Percentiles rank a stretch among this genome's conserved stretches.
Evolutionary conservation across 1,284 basidiomycete species (phyloP).

Genomic region (Fereydounia khargensis): DNA sequence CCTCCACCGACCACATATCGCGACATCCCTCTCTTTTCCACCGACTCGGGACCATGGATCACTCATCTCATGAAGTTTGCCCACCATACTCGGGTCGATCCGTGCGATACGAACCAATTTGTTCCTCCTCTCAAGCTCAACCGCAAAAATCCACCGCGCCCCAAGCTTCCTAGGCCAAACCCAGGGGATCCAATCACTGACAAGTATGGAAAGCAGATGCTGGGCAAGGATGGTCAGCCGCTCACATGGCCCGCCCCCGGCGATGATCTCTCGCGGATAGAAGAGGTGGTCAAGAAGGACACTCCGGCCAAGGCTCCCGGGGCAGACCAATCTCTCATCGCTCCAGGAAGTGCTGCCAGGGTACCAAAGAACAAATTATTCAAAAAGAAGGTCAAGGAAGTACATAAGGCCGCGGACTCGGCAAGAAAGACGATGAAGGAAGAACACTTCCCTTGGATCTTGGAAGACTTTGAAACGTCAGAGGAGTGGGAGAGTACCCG

Average conservation of each 20-base stretch:
- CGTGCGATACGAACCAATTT: constrained; percentile 44
- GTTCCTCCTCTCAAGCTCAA: constrained; percentile 54
- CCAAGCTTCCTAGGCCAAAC: constrained; percentile 42
- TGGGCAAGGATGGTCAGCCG: constrained; percentile 40
- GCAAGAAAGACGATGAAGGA: constrained; percentile 51
- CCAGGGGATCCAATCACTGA: constrained; percentile 49
- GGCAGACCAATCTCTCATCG: constrained; percentile 33
- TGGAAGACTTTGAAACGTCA: constrained; percentile 54
- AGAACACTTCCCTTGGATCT: constrained; percentile 53
- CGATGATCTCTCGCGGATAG: constrained; percentile 34
- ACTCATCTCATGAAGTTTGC: constrained; percentile 53
- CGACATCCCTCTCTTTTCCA: constrained; percentile 52
- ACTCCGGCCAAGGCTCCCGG: constrained; percentile 19
- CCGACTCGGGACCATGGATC: constrained; percentile 28
- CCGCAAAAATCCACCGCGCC: constrained; percentile 52
- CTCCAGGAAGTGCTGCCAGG: constrained; percentile 26
- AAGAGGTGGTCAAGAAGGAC: constrained; percentile 28
- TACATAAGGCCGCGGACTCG: constrained; percentile 51
- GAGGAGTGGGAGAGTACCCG: constrained; percentile 51
- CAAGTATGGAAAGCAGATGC: constrained; percentile 42
- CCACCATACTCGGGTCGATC: constrained; percentile 48
- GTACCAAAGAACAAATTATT: constrained; percentile 38
- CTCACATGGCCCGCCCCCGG: constrained; percentile 39
- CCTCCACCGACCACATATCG: constrained; percentile 44
- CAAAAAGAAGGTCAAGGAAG: constrained; percentile 52